phyloP scores from a whole-genome alignment of 2,329 filamentous ascomycete species.

The Hymenoscyphus occultus region DNA sequence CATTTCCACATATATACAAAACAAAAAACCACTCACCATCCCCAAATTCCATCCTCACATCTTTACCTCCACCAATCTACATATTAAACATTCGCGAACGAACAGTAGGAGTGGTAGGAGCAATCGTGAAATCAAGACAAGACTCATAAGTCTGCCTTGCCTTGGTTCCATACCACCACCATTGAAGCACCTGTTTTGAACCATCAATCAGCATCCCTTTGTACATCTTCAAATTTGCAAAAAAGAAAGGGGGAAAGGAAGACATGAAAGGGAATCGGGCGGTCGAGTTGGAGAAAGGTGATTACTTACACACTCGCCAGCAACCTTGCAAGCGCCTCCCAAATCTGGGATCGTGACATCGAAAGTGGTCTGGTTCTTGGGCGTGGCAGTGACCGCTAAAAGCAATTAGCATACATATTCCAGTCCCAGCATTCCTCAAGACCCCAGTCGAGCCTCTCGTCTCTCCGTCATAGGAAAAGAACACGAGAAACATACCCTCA shows the following conservation, averaged over 20 bases:
- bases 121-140: slow-evolving; percentile 48
- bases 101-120: neutral
- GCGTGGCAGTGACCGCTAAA: slow-evolving; percentile 34
- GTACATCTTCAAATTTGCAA: too few relatives aligned
- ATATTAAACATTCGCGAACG: slow-evolving; percentile 11
- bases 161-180: slow-evolving; percentile 49
- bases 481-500: slow-evolving; percentile 32
- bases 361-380: slow-evolving; percentile 47
- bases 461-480: neutral
- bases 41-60: too few relatives aligned
- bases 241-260: neutral
- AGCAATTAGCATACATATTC: neutral
- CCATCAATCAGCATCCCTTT: slow-evolving; percentile 31
- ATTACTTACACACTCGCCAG: slow-evolving; percentile 27
- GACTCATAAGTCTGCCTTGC: slow-evolving; percentile 53
- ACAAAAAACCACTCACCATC: too few relatives aligned
- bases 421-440: neutral
- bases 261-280: neutral
- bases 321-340: slow-evolving; percentile 39
- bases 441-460: neutral
- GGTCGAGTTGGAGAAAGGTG: neutral
- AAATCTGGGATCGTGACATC: slow-evolving; percentile 53
- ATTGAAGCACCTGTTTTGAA: slow-evolving; percentile 51
- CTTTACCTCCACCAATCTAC: neutral
- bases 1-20: too few relatives aligned